Evolutionary conservation across 768 basidiomycete genomes (phyloP), one percentile per base, ranked within the genome.

Genomic region (Dendrothele bispora): DNA sequence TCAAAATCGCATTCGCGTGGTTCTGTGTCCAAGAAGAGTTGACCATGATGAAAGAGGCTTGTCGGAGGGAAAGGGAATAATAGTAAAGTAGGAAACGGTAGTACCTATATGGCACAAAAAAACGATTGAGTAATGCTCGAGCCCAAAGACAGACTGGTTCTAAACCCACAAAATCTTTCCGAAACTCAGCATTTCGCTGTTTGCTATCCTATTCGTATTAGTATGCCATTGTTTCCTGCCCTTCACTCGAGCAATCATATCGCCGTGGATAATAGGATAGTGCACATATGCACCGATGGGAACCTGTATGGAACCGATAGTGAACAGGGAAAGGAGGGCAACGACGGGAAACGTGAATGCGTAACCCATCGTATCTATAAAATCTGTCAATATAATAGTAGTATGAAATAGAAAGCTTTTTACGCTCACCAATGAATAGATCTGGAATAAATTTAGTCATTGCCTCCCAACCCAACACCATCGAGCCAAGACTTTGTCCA

Each of bases 211-310:
- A 28, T 71, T 70, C 3, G 74, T 68, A 57, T 89, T 91, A 18
- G 86, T 88, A 54, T 86, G 80, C 55, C 81, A 79, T 10, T 67
- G 64, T 41, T 71, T 66, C 10, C 87, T 75, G 1, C 73, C 72
- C 42, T 72, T 67, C 24, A 97, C 91, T 28, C 95, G 84, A 42
- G 77, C 74, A 27, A 98, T 77, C 97, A 98, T 98, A 55, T 93
- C 85, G 7, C 87, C 88, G 60, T 91, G 93, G 61, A 99, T 95
- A 6, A 91, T 97, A 1, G 97, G 97, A 61, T 97, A 99, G 65
- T 99, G 97, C 8, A 93, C 82, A 57, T 98, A 99, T 24, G 93
- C 88, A 7, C 88, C 93, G n/a, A n/a, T n/a, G n/a, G n/a, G n/a
- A n/a, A n/a, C n/a, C n/a, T n/a, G n/a, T n/a, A n/a, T n/a, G n/a